phyloP scores from a whole-genome alignment of 176 grass and related monocot species.

The Olyra latifolia region DNA sequence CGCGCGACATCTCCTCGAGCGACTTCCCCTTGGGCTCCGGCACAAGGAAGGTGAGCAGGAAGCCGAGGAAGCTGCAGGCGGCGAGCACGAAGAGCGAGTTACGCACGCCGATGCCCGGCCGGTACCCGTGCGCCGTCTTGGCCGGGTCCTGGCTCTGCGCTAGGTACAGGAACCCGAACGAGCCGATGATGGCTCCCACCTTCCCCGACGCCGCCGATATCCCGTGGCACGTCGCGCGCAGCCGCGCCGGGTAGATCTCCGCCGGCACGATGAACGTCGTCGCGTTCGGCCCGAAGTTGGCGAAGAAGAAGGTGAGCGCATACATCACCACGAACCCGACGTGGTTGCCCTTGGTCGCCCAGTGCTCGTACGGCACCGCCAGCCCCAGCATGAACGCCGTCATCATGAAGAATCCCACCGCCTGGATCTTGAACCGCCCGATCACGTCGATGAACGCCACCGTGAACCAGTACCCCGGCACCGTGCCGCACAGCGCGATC shows the following conservation, averaged over 20 bases:
- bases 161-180: constrained; percentile 27
- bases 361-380: constrained; percentile 38
- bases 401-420: constrained; percentile 49
- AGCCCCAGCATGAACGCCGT: constrained; percentile 40
- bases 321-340: constrained; percentile 39
- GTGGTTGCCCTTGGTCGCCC: constrained; percentile 31
- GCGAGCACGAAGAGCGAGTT: constrained; percentile 48
- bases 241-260: constrained; percentile 42
- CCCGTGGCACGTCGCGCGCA: constrained; percentile 42
- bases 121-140: constrained; percentile 30
- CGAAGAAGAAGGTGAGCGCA: constrained; percentile 74
- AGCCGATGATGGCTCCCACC: constrained; percentile 20
- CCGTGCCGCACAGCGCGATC: constrained; percentile 45
- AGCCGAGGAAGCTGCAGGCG: constrained; percentile 30
- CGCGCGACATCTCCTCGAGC: constrained; percentile 47
- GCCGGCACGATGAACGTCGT: constrained; percentile 59
- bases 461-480: constrained; percentile 54
- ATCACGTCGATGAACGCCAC: constrained; percentile 43
- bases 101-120: constrained; percentile 41
- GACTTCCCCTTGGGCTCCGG: constrained; percentile 55
- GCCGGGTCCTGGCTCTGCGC: constrained; percentile 27
- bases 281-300: constrained; percentile 68
- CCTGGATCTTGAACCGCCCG: constrained; percentile 45
- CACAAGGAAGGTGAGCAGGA: constrained; percentile 45
- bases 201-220: constrained; percentile 42